A percentile compares a stretch with the other conserved stretches of the same genome.
These are phyloP conservation scores for Cladosporium sp. DNA, from an alignment of 2,329 filamentous ascomycete genomes.

Conservation along the genomic window DNA sequence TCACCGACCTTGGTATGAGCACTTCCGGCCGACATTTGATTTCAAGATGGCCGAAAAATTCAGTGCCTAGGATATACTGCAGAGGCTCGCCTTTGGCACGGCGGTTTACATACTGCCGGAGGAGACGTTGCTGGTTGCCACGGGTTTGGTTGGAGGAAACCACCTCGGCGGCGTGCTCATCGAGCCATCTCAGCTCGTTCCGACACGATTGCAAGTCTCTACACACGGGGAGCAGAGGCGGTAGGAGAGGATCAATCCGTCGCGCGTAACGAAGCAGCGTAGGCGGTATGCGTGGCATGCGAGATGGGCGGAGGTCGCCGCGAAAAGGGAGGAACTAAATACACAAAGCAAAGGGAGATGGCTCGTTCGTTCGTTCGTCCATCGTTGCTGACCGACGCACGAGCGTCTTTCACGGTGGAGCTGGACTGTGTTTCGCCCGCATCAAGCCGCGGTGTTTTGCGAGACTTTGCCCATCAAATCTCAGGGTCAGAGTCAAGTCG, in stretches of 20 bases:
- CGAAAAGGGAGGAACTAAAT: not conserved
- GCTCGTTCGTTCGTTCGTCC: no score
- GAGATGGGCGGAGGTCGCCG: constrained; percentile 10
- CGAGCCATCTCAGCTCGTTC: constrained; percentile 71
- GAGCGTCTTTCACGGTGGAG: no score
- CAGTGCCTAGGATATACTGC: constrained; percentile 83
- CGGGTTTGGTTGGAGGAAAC: constrained; percentile 9
- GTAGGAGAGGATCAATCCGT: constrained; percentile 41
- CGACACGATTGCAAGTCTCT: constrained; percentile 59
- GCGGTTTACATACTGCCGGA: constrained; percentile 20
- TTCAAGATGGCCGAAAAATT: constrained; percentile 82
- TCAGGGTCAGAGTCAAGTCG: not conserved
- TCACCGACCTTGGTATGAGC: constrained; percentile 69
- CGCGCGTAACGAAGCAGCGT: constrained; percentile 23
- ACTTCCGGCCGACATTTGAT: constrained; percentile 74
- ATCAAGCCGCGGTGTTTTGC: no score
- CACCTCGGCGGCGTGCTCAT: constrained; percentile 46
- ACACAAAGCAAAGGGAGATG: no score
- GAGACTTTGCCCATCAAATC: no score
- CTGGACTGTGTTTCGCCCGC: no score
- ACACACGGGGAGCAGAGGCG: constrained; percentile 60
- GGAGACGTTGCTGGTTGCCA: constrained; percentile 1
- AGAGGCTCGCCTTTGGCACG: constrained; percentile 67
- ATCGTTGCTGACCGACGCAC: no score
- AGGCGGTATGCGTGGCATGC: constrained; percentile 31